These are phyloP conservation scores for Aphanomyces euteiches DNA, from an alignment of 352 stramenopile genomes.

Conservation along the genomic window DNA sequence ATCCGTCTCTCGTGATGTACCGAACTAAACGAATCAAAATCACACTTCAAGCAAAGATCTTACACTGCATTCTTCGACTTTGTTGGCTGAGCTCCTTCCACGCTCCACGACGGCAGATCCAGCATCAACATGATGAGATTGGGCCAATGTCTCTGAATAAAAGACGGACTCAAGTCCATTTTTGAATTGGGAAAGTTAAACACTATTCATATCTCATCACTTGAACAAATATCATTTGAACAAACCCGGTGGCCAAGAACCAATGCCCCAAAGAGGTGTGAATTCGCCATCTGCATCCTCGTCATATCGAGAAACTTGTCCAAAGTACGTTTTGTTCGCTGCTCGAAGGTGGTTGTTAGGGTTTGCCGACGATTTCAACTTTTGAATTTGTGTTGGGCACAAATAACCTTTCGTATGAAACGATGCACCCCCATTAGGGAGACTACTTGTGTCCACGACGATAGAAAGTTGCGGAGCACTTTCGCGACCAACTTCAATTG, in stretches of 20 bases:
- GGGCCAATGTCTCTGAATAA: conserved; percentile 61
- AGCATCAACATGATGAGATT: conserved; percentile 86
- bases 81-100: conserved; percentile 31
- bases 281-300: conserved; percentile 74
- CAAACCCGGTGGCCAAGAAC: conserved; percentile 58
- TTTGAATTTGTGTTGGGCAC: conserved; percentile 8
- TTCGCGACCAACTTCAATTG: conserved; percentile 4
- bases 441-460: neutral
- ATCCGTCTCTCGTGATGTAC: neutral
- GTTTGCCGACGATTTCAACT: neutral
- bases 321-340: conserved; percentile 30
- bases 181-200: conserved; percentile 68
- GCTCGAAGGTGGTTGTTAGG: conserved; percentile 13
- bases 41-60: neutral
- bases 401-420: conserved; percentile 24
- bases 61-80: neutral
- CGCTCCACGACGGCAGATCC: conserved; percentile 55
- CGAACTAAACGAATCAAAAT: neutral
- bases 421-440: neutral
- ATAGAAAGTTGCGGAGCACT: conserved; percentile 1
- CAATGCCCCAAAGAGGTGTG: conserved; percentile 68
- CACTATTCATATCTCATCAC: conserved; percentile 33
- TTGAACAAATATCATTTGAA: neutral
- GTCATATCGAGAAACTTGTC: conserved; percentile 32
- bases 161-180: conserved; percentile 40